These are phyloP conservation scores for Raffaelea deltoideospora DNA, from an alignment of 2,329 filamentous ascomycete genomes.

Conservation along the genomic window DNA sequence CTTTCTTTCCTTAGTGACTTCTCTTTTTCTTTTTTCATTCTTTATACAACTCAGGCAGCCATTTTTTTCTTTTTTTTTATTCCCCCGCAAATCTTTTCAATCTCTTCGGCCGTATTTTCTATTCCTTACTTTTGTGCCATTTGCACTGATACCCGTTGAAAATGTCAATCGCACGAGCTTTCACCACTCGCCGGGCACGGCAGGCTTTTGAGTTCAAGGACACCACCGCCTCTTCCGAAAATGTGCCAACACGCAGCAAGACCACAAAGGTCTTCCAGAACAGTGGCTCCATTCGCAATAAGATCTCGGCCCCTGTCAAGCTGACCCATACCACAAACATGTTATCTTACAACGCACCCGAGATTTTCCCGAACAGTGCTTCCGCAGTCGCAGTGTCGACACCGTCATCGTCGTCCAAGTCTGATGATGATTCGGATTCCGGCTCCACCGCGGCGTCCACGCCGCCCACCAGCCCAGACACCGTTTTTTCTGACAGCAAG, in stretches of 20 bases:
- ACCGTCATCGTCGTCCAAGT: constrained; percentile 31
- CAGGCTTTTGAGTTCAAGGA: constrained; percentile 32
- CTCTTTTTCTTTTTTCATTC: not conserved
- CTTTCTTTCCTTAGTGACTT: no score
- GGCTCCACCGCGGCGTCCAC: constrained; percentile 37
- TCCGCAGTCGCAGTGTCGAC: not conserved
- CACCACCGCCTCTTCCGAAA: constrained; percentile 17
- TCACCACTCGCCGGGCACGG: constrained; percentile 54
- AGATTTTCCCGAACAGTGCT: constrained; percentile 43
- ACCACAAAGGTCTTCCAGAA: constrained; percentile 27
- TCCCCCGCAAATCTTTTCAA: not conserved
- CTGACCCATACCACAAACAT: constrained; percentile 92
- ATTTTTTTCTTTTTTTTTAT: constrained; percentile 1
- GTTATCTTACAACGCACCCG: constrained; percentile 86
- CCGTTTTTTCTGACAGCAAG: constrained; percentile 30
- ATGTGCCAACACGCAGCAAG: constrained; percentile 31
- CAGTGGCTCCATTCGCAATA: constrained; percentile 38
- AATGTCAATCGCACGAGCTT: constrained; percentile 47
- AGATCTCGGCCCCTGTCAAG: constrained; percentile 79
- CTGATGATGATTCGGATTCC: constrained; percentile 60
- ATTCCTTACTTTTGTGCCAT: not conserved
- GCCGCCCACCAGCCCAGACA: constrained; percentile 54
- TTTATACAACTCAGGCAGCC: not conserved
- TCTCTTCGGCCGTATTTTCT: not conserved
- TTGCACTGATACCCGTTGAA: constrained; percentile 1